Conservation (phyloP, 129 eudicot genomes). For the Pulicaria dysenterica region DNA sequence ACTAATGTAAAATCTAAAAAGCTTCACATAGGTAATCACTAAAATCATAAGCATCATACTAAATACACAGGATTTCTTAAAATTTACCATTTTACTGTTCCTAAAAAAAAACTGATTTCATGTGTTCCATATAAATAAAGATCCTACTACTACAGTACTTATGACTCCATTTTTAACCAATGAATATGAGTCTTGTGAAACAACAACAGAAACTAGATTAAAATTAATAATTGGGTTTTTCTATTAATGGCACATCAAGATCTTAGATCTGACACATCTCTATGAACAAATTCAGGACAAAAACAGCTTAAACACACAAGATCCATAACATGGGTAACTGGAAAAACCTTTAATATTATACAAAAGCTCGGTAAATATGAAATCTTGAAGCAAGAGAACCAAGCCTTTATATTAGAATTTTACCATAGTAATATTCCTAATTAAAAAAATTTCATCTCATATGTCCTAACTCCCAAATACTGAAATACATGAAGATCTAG, state of each 20-base stretch:
- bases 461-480: background rate
- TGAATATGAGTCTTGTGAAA: background rate
- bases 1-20: constrained; percentile 32
- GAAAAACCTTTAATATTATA: constrained; percentile 4
- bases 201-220: too few species aligned
- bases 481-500: too few species aligned
- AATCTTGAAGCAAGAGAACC: background rate
- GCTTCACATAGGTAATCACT: constrained; percentile 28
- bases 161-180: too few species aligned
- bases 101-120: too few species aligned
- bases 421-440: too few species aligned
- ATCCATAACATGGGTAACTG: too few species aligned
- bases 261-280: constrained; percentile 2
- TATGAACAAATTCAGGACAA: background rate
- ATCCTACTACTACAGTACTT: too few species aligned
- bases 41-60: constrained; percentile 7
- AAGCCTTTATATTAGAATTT: background rate
- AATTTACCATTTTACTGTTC: background rate
- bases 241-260: background rate
- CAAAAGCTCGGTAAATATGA: background rate
- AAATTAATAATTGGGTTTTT: background rate
- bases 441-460: too few species aligned
- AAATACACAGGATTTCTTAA: background rate
- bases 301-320: background rate
- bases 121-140: too few species aligned